phyloP scores from a whole-genome alignment of 75 land plant genomes.

The Ceratopteris richardii region DNA sequence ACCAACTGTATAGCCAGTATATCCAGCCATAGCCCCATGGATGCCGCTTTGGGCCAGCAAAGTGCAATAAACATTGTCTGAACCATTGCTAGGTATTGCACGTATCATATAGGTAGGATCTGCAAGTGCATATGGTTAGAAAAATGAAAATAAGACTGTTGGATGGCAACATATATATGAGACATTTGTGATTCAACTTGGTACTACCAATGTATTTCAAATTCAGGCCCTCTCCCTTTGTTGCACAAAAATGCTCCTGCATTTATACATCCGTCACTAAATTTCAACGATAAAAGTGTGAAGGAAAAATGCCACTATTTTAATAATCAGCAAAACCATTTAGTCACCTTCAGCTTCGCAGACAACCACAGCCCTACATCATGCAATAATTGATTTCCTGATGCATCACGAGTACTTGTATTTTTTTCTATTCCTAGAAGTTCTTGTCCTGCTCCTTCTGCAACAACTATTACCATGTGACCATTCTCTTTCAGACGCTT shows the following conservation, averaged over 20 bases:
- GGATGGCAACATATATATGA: too few species aligned
- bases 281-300: too few species aligned
- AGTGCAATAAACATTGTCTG: constrained; percentile 92
- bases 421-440: constrained; percentile 50
- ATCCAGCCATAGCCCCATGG: constrained; percentile 97
- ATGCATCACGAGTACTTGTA: constrained; percentile 63
- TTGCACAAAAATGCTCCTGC: constrained; percentile 55
- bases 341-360: constrained; percentile 64
- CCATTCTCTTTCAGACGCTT: constrained; percentile 62
- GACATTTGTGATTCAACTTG: background rate
- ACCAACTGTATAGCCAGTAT: constrained; percentile 78
- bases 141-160: background rate
- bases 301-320: too few species aligned
- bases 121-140: constrained; percentile 13
- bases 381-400: constrained; percentile 64
- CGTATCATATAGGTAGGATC: constrained; percentile 98
- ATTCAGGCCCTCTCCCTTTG: constrained; percentile 34
- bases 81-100: constrained; percentile 86
- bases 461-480: constrained; percentile 78
- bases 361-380: constrained; percentile 76
- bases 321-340: too few species aligned
- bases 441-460: constrained; percentile 92
- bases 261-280: too few species aligned
- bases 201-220: constrained; percentile 63
- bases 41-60: constrained; percentile 86